These are phyloP conservation scores for Panus rudis DNA, from an alignment of 768 basidiomycete species.

Conservation along the genomic window DNA sequence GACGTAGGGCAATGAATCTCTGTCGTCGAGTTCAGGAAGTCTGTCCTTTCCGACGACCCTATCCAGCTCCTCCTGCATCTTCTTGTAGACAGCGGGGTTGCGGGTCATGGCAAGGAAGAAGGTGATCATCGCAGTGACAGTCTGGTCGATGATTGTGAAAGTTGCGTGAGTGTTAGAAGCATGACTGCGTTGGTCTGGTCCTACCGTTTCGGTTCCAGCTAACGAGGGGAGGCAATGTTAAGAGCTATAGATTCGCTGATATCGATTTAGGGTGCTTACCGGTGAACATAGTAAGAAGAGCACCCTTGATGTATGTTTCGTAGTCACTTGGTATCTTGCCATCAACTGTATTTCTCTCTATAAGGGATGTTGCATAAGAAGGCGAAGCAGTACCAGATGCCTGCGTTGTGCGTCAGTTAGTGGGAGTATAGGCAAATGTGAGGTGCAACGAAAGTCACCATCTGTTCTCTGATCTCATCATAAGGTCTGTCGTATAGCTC, in stretches of 20 bases:
- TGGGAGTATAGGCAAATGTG: not conserved
- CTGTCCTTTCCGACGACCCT: not conserved
- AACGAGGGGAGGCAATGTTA: not conserved
- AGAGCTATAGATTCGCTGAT: not conserved
- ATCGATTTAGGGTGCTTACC: not conserved
- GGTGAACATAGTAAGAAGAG: not conserved
- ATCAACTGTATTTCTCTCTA: not conserved
- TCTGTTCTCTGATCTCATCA: not conserved
- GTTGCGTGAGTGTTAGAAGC: not conserved
- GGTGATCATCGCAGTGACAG: not conserved
- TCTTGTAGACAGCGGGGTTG: not conserved
- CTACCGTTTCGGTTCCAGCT: not conserved
- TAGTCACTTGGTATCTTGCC: no score
- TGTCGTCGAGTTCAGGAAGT: not conserved
- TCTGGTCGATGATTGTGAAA: not conserved
- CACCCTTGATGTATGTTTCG: not conserved
- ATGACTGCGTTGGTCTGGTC: not conserved
- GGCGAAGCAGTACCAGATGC: not conserved
- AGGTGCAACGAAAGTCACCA: no score
- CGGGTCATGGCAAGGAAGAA: not conserved
- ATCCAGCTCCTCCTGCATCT: not conserved
- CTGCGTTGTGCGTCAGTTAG: not conserved
- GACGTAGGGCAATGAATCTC: not conserved
- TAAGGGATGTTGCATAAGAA: not conserved
- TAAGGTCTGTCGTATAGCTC: not conserved